These are phyloP conservation scores for Trichophyton schoenleinii DNA, from an alignment of 2,329 filamentous ascomycete species.

Conservation along the genomic window DNA sequence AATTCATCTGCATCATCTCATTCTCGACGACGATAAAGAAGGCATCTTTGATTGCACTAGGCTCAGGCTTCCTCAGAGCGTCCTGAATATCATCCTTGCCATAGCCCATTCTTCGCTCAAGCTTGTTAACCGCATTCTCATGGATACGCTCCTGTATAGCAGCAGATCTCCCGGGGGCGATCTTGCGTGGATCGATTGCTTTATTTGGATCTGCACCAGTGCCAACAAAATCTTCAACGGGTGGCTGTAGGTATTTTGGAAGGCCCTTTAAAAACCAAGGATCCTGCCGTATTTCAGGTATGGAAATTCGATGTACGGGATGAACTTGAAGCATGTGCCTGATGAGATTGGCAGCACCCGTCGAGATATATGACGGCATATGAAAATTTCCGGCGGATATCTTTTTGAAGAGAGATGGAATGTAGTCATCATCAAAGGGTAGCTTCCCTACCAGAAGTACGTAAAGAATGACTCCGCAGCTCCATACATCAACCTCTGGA, in stretches of 20 bases:
- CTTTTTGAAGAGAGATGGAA: conserved; percentile 93
- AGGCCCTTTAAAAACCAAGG: conserved; percentile 87
- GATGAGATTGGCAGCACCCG: conserved; percentile 62
- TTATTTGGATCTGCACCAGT: conserved; percentile 90
- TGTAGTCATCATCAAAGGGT: conserved; percentile 97
- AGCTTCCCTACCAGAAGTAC: conserved; percentile 55
- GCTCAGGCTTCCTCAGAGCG: conserved; percentile 79
- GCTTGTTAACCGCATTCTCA: conserved; percentile 82
- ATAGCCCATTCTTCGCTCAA: conserved; percentile 97
- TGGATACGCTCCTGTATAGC: conserved; percentile 82
- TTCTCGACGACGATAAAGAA: conserved; percentile 98
- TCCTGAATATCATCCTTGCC: conserved; percentile 90
- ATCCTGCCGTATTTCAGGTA: conserved; percentile 83
- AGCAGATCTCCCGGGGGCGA: conserved; percentile 65
- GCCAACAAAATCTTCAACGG: conserved; percentile 82
- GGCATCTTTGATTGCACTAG: conserved; percentile 95
- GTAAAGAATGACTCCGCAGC: conserved; percentile 53
- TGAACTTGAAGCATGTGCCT: conserved; percentile 92
- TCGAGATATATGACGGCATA: conserved; percentile 80
- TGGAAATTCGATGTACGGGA: conserved; percentile 83
- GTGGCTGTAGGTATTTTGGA: conserved; percentile 72
- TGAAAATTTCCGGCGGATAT: conserved; percentile 90
- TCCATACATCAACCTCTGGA: conserved; percentile 88
- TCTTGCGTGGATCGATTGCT: conserved; percentile 69
- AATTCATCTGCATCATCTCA: conserved; percentile 89